Percentiles rank a stretch among this genome's conserved stretches.
Conservation (phyloP, 176 grass and related monocot genomes). For the Oryza longistaminata region DNA sequence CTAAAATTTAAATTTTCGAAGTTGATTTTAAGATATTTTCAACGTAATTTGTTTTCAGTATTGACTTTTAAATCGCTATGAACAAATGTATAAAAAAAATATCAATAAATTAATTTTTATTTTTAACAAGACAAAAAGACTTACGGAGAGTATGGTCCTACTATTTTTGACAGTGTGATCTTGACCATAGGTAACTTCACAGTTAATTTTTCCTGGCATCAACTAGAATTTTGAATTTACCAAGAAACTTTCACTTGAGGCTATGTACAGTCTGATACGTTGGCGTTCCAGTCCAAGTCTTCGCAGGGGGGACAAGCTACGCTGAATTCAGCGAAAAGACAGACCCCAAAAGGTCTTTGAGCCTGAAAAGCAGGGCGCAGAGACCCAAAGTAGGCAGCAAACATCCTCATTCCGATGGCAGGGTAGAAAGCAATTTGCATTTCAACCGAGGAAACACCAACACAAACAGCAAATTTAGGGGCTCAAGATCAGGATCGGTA, state of each 20-base stretch:
- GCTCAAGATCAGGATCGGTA: conserved; percentile 38
- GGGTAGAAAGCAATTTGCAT: conserved; percentile 11
- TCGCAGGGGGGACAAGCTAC: conserved; percentile 34
- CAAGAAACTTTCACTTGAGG: neutral
- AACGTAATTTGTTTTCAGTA: no score
- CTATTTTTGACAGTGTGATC: neutral
- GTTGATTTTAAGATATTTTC: no score
- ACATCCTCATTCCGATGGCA: conserved; percentile 52
- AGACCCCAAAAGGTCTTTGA: neutral
- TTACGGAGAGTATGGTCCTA: no score
- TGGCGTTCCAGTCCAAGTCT: neutral
- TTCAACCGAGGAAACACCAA: conserved; percentile 13
- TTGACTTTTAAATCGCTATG: no score
- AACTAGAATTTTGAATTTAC: neutral
- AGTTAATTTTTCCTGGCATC: neutral
- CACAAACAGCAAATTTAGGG: conserved; percentile 3
- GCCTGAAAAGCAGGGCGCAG: conserved; percentile 32
- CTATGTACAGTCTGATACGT: neutral
- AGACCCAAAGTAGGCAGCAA: conserved; percentile 28
- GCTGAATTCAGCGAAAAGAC: conserved; percentile 41
- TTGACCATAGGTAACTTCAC: neutral
- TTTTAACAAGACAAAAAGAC: no score
- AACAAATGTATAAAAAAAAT: no score
- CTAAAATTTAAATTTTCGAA: no score
- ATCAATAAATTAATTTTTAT: no score